These are phyloP conservation scores for Paramecium caudatum DNA, from an alignment of 73 alveolate genomes.

Conservation along the genomic window DNA sequence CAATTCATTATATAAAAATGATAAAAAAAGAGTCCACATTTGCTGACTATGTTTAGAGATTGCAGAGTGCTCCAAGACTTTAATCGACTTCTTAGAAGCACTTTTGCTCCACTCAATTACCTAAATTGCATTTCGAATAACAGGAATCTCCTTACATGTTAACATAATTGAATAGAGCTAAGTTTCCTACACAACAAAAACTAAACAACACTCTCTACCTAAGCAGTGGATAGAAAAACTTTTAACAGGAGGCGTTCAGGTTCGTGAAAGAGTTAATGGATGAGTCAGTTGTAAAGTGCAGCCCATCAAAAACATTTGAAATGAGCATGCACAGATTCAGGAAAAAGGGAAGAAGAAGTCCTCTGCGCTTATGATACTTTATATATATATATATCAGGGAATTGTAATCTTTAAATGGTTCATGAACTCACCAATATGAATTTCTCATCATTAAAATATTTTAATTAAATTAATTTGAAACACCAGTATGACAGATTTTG, in stretches of 20 bases:
- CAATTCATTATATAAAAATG: slow-evolving; percentile 45
- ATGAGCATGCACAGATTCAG: too few relatives aligned
- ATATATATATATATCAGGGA: slow-evolving; percentile 27
- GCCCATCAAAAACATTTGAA: too few relatives aligned
- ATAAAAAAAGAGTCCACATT: slow-evolving; percentile 4
- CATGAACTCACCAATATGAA: too few relatives aligned
- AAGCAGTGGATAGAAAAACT: not conserved
- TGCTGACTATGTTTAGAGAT: slow-evolving; percentile 19
- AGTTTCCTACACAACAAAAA: not conserved
- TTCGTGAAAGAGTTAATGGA: slow-evolving; percentile 5
- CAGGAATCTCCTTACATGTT: not conserved
- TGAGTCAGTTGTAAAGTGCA: too few relatives aligned
- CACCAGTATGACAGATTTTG: slow-evolving; percentile 66
- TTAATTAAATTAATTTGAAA: slow-evolving; percentile 31
- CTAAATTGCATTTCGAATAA: not conserved
- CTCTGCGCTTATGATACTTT: not conserved
- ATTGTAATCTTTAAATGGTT: slow-evolving; percentile 46
- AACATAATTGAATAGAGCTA: not conserved
- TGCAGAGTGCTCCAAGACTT: slow-evolving; percentile 1
- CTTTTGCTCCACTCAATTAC: slow-evolving; percentile 1
- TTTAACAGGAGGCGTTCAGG: not conserved
- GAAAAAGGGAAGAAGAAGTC: slow-evolving; percentile 16
- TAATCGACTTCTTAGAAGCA: not conserved
- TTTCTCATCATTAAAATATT: slow-evolving; percentile 17
- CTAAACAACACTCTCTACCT: not conserved